Conservation (phyloP, 352 stramenopile genomes). For the Phytophthora hibernalis region DNA sequence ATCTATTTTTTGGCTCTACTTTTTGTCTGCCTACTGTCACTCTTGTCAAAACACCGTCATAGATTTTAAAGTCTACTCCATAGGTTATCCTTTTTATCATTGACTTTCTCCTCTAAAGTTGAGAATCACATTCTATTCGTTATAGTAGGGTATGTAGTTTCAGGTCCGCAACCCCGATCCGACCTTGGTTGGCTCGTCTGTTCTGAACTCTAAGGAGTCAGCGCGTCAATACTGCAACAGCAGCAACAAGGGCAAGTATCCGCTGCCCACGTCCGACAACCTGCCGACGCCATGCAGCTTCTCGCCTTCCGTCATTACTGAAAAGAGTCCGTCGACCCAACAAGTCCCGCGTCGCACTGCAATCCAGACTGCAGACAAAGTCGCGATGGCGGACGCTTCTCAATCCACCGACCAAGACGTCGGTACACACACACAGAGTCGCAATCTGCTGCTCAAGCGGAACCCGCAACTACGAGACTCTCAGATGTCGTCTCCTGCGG, state of each 20-base stretch:
- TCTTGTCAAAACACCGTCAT: neutral
- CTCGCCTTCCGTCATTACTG: constrained; percentile 19
- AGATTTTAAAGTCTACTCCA: too few relatives aligned
- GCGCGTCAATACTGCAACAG: neutral
- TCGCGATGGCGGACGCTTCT: constrained; percentile 23
- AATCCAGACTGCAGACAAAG: too few relatives aligned
- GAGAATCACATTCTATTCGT: neutral
- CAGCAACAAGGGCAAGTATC: neutral
- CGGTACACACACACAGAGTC: constrained; percentile 22
- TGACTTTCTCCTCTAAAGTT: too few relatives aligned
- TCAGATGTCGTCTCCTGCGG: constrained; percentile 18
- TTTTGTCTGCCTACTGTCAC: neutral
- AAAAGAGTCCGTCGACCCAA: constrained; percentile 34
- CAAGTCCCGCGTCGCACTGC: constrained; percentile 12
- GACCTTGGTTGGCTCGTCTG: constrained; percentile 27
- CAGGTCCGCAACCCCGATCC: too few relatives aligned
- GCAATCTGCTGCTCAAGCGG: constrained; percentile 31
- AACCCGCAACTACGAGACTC: constrained; percentile 34
- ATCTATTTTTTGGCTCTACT: constrained; percentile 21
- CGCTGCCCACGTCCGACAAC: neutral
- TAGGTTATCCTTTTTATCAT: neutral
- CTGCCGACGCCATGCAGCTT: neutral
- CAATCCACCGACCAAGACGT: constrained; percentile 9
- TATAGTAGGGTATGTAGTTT: neutral
- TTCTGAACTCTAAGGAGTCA: constrained; percentile 3